phyloP scores from a whole-genome alignment of 139 green algal species.

The Closterium sp. region DNA sequence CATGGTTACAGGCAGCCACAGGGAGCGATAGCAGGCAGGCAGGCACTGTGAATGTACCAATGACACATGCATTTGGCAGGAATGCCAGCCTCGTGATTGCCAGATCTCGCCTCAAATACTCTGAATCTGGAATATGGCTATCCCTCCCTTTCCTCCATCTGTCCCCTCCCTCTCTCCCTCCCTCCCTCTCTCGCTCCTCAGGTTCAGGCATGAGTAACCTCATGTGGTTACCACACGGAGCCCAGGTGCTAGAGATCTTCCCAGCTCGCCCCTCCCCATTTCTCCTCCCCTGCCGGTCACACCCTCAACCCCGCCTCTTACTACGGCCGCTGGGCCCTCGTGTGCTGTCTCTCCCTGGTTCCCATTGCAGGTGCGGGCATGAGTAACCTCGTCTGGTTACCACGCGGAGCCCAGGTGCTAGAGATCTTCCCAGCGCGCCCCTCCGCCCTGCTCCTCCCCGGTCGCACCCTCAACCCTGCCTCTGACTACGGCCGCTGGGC shows the following conservation, averaged over 20 bases:
- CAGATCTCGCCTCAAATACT: too few species aligned
- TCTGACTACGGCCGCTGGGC: not conserved
- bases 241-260: not conserved
- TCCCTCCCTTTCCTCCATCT: not conserved
- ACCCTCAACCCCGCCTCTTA: not conserved
- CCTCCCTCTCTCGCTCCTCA: not conserved
- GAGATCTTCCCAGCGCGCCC: not conserved
- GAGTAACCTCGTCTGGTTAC: not conserved
- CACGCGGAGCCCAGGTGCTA: not conserved
- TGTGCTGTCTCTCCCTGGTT: too few species aligned
- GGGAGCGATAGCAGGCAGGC: too few species aligned
- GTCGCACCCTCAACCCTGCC: not conserved
- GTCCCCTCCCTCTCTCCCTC: not conserved
- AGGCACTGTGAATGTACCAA: too few species aligned
- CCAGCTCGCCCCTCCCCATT: not conserved
- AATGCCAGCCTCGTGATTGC: too few species aligned
- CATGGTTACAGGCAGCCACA: too few species aligned
- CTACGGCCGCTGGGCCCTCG: not conserved
- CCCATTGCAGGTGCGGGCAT: not conserved
- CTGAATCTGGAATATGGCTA: too few species aligned
- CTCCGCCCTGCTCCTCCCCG: not conserved
- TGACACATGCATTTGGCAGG: too few species aligned
- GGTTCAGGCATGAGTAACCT: not conserved
- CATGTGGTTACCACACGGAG: not conserved
- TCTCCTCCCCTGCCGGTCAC: not conserved